phyloP scores from a whole-genome alignment of 179 eudicot species.

The Pouteria campechiana region DNA sequence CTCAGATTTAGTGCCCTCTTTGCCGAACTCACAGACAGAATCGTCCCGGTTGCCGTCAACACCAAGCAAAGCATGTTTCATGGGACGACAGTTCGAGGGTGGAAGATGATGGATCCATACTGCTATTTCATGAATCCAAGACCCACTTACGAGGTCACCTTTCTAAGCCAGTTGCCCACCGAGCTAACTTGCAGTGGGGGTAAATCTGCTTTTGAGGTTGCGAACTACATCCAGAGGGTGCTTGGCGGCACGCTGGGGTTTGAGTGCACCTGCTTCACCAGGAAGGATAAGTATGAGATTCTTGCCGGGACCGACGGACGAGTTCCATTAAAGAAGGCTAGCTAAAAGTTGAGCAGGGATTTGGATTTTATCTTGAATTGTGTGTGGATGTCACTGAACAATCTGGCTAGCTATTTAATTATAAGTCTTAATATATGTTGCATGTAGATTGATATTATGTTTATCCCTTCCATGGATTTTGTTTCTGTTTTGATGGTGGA shows the following conservation, averaged over 20 bases:
- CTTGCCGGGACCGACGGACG: slow-evolving; percentile 75
- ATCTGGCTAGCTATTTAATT: too few relatives aligned
- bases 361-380: too few relatives aligned
- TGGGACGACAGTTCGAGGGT: slow-evolving; percentile 61
- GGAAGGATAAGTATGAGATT: slow-evolving; percentile 70
- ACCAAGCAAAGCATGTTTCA: slow-evolving; percentile 53
- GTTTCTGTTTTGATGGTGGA: too few relatives aligned
- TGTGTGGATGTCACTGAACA: too few relatives aligned
- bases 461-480: too few relatives aligned
- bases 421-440: too few relatives aligned
- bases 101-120: slow-evolving; percentile 56
- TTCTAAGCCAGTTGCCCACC: slow-evolving; percentile 45
- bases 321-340: slow-evolving; percentile 24
- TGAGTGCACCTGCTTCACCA: slow-evolving; percentile 68
- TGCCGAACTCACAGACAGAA: slow-evolving; percentile 71
- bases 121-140: slow-evolving; percentile 81
- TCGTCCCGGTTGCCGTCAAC: slow-evolving; percentile 69
- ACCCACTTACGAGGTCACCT: slow-evolving; percentile 61
- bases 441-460: too few relatives aligned
- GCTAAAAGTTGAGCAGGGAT: too few relatives aligned
- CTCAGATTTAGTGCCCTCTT: slow-evolving; percentile 70
- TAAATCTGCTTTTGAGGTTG: slow-evolving; percentile 57
- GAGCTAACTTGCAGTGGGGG: slow-evolving; percentile 58
- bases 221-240: slow-evolving; percentile 63
- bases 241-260: slow-evolving; percentile 58